phyloP scores from a whole-genome alignment of 2,329 filamentous ascomycete genomes.

The Colletotrichum zoysiae region DNA sequence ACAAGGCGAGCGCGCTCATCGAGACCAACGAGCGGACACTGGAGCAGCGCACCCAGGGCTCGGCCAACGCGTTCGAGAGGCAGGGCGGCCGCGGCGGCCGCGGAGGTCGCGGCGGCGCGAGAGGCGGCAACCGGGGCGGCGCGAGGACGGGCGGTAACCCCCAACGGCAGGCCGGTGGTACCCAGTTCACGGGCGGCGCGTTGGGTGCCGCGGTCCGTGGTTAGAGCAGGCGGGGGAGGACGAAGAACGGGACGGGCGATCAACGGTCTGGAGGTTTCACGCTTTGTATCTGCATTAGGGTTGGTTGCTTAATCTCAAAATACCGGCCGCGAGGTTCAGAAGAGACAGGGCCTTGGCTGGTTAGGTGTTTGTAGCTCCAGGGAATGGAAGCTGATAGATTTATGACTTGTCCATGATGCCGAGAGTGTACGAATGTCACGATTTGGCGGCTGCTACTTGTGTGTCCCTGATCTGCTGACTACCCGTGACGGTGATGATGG shows the following conservation, averaged over 20 bases:
- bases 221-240: conserved; percentile 51
- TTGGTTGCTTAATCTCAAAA: conserved; percentile 43
- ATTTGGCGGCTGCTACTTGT: background rate
- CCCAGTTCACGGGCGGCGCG: conserved; percentile 85
- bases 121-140: conserved; percentile 72
- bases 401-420: conserved; percentile 24
- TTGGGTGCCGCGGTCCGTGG: conserved; percentile 76
- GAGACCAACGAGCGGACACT: conserved; percentile 98
- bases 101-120: conserved; percentile 74
- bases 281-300: conserved; percentile 43
- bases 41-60: conserved; percentile 96
- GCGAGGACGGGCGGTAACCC: conserved; percentile 68
- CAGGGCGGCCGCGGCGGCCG: conserved; percentile 83
- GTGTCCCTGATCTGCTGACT: too few species aligned
- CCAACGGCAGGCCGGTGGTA: conserved; percentile 77
- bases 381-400: conserved; percentile 44
- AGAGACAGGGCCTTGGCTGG: conserved; percentile 37
- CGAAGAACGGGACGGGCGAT: conserved; percentile 20
- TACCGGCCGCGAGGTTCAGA: conserved; percentile 41
- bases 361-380: conserved; percentile 43
- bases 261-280: conserved; percentile 37
- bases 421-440: conserved; percentile 24
- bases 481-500: background rate
- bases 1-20: conserved; percentile 96
- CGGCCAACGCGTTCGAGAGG: conserved; percentile 93